phyloP scores from a whole-genome alignment of 2,329 filamentous ascomycete species.

The Zasmidium cellare region DNA sequence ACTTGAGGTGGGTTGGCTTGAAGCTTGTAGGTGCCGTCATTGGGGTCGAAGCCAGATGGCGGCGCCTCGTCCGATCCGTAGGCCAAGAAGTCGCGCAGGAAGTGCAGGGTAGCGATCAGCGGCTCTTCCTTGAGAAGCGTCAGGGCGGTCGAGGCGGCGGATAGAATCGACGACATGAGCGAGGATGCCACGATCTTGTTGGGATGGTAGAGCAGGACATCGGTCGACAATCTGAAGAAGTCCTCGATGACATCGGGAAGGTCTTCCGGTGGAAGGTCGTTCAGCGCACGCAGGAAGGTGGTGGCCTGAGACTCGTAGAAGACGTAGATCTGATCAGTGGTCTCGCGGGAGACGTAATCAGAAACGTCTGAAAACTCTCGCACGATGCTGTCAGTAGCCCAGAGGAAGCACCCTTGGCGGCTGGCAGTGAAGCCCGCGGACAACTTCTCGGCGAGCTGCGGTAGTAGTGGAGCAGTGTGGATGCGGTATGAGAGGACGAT shows the following conservation, averaged over 20 bases:
- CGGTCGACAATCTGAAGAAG: constrained; percentile 90
- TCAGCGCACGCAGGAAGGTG: constrained; percentile 85
- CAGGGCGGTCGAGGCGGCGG: constrained; percentile 82
- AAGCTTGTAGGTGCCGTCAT: constrained; percentile 43
- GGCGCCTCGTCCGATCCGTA: constrained; percentile 76
- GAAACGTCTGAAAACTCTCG: constrained; percentile 92
- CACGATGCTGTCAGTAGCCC: constrained; percentile 92
- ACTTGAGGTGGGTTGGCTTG: constrained; percentile 67
- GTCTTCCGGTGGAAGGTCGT: constrained; percentile 74
- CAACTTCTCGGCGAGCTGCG: constrained; percentile 83
- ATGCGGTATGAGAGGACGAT: constrained; percentile 96
- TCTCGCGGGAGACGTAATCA: constrained; percentile 78
- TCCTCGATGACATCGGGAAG: constrained; percentile 89
- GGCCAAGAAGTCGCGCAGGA: constrained; percentile 84
- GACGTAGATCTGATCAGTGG: constrained; percentile 82
- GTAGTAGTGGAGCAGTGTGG: constrained; percentile 80
- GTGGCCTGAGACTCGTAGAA: constrained; percentile 95
- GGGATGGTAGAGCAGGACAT: constrained; percentile 91
- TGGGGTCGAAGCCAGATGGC: constrained; percentile 59
- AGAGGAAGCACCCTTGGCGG: constrained; percentile 94
- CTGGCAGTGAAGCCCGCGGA: constrained; percentile 81
- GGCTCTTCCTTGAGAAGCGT: constrained; percentile 90
- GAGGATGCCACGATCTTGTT: constrained; percentile 76
- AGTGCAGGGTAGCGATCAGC: constrained; percentile 87
- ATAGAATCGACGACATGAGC: constrained; percentile 79